A percentile compares a stretch with the other conserved stretches of the same genome.
These are phyloP conservation scores for Gastrodia elata DNA, from an alignment of 106 monocot species.

Conservation along the genomic window DNA sequence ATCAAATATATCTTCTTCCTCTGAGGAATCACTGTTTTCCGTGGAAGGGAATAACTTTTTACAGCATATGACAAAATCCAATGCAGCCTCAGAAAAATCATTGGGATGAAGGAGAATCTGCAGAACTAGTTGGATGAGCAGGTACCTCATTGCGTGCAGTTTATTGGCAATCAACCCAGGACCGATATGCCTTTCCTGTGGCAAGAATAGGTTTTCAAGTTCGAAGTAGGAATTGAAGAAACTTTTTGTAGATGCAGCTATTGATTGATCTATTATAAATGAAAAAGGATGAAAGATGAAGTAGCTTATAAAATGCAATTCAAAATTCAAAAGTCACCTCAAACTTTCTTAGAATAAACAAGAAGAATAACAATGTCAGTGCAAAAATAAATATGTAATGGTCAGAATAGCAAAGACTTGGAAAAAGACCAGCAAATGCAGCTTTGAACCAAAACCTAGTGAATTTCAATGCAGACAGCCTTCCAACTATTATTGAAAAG, in stretches of 20 bases:
- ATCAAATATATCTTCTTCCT: constrained; percentile 35
- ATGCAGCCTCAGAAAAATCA: constrained; percentile 65
- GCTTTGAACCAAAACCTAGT: neutral
- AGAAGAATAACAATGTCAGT: neutral
- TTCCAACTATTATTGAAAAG: neutral
- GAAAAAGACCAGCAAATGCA: neutral
- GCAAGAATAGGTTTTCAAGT: neutral
- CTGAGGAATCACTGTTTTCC: constrained; percentile 24
- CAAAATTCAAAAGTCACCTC: too few relatives aligned
- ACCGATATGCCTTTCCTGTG: constrained; percentile 56
- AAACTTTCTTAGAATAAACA: too few relatives aligned
- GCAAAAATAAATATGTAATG: neutral
- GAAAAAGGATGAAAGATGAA: neutral
- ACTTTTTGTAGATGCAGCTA: neutral
- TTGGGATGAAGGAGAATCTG: constrained; percentile 75
- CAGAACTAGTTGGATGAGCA: constrained; percentile 76
- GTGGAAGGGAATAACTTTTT: constrained; percentile 67
- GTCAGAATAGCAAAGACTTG: neutral
- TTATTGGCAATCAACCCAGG: constrained; percentile 41
- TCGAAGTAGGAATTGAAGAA: neutral
- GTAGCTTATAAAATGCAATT: neutral
- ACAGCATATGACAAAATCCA: constrained; percentile 80
- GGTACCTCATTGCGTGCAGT: constrained; percentile 69
- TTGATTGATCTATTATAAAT: neutral
- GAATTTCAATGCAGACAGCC: neutral